Base-by-base conservation (phyloP, 768 basidiomycete genomes). In the Pleurotus platypus region DNA sequence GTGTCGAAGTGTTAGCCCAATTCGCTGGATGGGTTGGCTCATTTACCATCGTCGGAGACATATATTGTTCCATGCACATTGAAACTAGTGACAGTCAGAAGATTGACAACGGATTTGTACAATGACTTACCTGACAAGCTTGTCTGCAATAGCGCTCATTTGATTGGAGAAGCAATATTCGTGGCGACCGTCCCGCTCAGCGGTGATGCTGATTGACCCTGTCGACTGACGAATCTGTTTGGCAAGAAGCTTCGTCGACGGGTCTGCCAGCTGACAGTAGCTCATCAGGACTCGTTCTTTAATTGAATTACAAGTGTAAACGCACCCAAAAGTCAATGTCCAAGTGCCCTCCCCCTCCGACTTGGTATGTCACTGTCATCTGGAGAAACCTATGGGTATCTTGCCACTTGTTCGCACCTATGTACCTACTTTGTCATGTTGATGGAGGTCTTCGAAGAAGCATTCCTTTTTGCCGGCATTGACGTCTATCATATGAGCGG, bases 311-410 rank as follows among this genome's bases (percentile, higher is more conserved):
- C 8, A 18, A 7, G 27, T 9, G 18, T 30, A 9, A 24, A 67
- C 73, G 65, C 61, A 96, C 94, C 90, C 89, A 96, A 69, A 98
- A 98, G 72, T 99, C 96, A 58, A 99, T 92, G 72, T 99, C 97
- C 49, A 98, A 73, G 68, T 98, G 92, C 1, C 97, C 96, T 22
- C 97, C 97, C 45, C 92, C 94, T 53, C 93, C 95, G 5, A 98
- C 97, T 80, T 99, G 97, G 69, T 98, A 99, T 39, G 96, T 97
- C 49, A 99, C 91, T 22, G 96, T 96, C 97, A 99, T 98, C 95
- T 98, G 65, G 11, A 30, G 16, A 35, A 13, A 13, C 20, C 4
- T n/a, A 13, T 46, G 24, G 48, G 30, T 24, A 18, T 12, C 7
- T 9, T 38, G 4, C 20, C 6, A 8, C 9, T 6, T 27, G 35